phyloP scores from a whole-genome alignment of 75 land plant species.

The Sequoiadendron giganteum region DNA sequence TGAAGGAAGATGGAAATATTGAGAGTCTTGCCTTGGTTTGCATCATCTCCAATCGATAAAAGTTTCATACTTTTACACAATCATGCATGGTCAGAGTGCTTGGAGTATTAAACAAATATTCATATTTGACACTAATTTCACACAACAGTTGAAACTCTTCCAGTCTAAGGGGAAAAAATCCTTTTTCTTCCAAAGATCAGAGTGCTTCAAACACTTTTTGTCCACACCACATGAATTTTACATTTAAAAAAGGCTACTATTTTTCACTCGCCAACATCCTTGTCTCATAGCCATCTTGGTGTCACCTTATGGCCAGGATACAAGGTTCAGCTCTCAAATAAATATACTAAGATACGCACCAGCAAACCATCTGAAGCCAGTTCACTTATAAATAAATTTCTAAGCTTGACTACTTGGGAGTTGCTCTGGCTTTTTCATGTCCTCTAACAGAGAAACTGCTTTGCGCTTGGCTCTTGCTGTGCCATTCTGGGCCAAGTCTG shows the following conservation, averaged over 20 bases:
- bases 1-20: background rate
- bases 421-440: slow-evolving; percentile 41
- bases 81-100: background rate
- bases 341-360: background rate
- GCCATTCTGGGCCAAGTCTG: slow-evolving; percentile 71
- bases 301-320: background rate
- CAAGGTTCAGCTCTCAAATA: background rate
- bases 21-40: background rate
- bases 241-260: background rate
- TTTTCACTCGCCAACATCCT: slow-evolving; percentile 5
- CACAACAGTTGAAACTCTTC: background rate
- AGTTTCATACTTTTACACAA: background rate
- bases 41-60: background rate
- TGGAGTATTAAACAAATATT: background rate
- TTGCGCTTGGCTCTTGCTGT: slow-evolving; percentile 81
- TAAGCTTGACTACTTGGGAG: background rate
- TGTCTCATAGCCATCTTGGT: background rate
- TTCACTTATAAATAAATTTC: background rate
- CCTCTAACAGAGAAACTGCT: slow-evolving; percentile 63
- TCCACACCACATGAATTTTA: background rate
- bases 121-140: background rate
- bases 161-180: background rate
- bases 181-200: background rate
- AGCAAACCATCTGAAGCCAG: background rate
- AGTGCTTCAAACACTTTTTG: background rate